These are phyloP conservation scores for Plenodomus lindquistii DNA, from an alignment of 2,329 filamentous ascomycete species.

Conservation along the genomic window DNA sequence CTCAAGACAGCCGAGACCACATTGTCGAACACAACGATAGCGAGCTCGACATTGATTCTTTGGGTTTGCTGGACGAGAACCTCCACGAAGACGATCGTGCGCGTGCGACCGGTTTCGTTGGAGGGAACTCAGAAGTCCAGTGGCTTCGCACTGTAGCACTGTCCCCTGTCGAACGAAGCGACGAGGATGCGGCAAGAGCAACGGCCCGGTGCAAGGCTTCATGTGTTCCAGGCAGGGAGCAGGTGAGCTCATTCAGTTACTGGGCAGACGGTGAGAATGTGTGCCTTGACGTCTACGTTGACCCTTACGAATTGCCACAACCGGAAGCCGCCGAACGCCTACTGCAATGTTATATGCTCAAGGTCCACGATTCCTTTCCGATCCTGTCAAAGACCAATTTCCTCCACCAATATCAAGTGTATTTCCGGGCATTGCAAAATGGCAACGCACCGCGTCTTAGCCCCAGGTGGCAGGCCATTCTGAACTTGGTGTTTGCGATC, in stretches of 20 bases:
- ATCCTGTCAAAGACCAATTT: slow-evolving; percentile 44
- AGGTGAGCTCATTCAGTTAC: slow-evolving; percentile 36
- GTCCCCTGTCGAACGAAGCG: slow-evolving; percentile 22
- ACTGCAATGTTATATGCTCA: slow-evolving; percentile 43
- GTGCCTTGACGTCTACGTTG: slow-evolving; percentile 28
- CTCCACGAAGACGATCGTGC: slow-evolving; percentile 27
- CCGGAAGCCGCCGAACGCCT: slow-evolving; percentile 37
- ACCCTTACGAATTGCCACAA: slow-evolving; percentile 39
- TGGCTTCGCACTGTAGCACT: slow-evolving; percentile 34
- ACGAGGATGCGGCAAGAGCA: slow-evolving; percentile 9
- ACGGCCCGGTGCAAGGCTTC: slow-evolving; percentile 9
- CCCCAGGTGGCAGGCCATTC: slow-evolving; percentile 43
- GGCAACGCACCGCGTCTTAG: slow-evolving; percentile 22
- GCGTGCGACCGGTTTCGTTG: slow-evolving; percentile 40
- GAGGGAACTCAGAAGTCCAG: slow-evolving; percentile 37
- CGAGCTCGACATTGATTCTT: slow-evolving; percentile 18
- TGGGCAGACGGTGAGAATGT: slow-evolving; percentile 39
- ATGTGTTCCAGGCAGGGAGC: slow-evolving; percentile 19
- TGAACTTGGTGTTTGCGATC: slow-evolving; percentile 51
- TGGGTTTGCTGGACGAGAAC: slow-evolving; percentile 36
- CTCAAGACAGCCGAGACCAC: slow-evolving; percentile 10
- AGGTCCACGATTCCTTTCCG: slow-evolving; percentile 46
- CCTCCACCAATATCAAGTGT: slow-evolving; percentile 42
- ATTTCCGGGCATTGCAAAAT: slow-evolving; percentile 26
- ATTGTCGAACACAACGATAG: slow-evolving; percentile 11